Evolutionary conservation across 2,329 filamentous ascomycete species (phyloP), one percentile per base, ranked within the genome.

Genomic region (Nannizzia gypsea): DNA sequence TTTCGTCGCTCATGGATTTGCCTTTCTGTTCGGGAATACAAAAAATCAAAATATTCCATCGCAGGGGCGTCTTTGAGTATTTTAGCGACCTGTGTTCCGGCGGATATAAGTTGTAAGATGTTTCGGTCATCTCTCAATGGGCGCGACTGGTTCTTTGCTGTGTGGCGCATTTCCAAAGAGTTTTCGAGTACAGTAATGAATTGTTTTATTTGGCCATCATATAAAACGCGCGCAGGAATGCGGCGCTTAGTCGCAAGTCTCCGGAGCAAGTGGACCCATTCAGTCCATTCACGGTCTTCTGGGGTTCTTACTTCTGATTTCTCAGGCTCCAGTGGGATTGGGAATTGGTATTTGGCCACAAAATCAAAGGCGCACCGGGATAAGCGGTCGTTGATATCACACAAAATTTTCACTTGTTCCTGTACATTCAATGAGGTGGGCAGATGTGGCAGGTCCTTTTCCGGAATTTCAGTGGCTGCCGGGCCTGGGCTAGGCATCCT

Each of bases 141-240:
- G 62, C 89, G 83, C 64, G 85, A 88, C 74, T 91, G 88, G 74
- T 91, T 87, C 73, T 90, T 90, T 56, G 88, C 87, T 61, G 88
- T 87, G 72, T 92, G 88, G 64, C 89, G 81, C 88, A 91, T 91
- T 76, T 92, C 89, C 68, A 95, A 78, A 55, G 88, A 91, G 74
- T 93, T 95, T 70, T 95, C 89, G 67, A 95, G 76, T 31, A 93
- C 88, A 46, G 89, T 93, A 65, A 93, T 87, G 73, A 95, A 85
- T 73, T 93, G 89, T 76, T 92, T 93, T 75, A 95, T 95, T 75
- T 95, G 89, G 62, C 88, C 88, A 71, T 93, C 89, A 77, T 92
- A 93, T 48, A 95, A 78, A 20, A 93, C 87, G 60, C 89, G 81
- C 54, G 89, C 88, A 4, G 89, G 89, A 66, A 95, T 92, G 63